Base-by-base conservation (phyloP, 1,284 basidiomycete genomes). In the Cronartium quercuum region DNA sequence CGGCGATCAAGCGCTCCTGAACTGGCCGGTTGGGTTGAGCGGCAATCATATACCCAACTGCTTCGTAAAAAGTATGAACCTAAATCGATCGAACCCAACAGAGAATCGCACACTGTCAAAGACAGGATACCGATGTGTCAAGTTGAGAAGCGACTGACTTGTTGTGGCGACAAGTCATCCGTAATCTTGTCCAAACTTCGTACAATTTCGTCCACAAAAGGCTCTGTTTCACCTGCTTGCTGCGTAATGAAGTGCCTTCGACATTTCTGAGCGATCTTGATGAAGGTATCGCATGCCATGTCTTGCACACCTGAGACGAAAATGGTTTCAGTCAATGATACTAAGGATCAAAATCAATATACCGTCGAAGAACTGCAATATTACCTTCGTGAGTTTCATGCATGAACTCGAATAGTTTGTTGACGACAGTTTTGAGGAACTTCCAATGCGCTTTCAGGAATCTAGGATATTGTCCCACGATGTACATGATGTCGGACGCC, bases 381-480 rank as follows among this genome's bases (percentile, higher is more conserved):
- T n/a, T n/a, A 70, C 93, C 94, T 85, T 99, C 96, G 81, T 99
- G 96, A 0, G 93, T 97, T 84, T 98, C 96, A 84, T 99, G 96
- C 94, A 98, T 98, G 82, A 99, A 99, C 83, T 99, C 96, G 83
- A 99, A 99, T 21, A 98, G 86, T 84, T 99, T 99, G 85, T 98
- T 98, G 78, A 98, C 96, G 66, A 99, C 96, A 3, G 96, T 98
- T 86, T 99, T 99, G 82, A 99, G 85, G 88, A 99, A 99, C 84
- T 98, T 98, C 96, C 96, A 99, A 82, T 99, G 96, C 29, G 96
- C 96, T 83, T 98, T 98, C 81, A 99, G 88, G 89, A 98, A 99
- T 41, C 96, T 89, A 66, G 96, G 96, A 82, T 99, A 99, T 84
- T 99, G 96, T 67, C 96, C 96, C 79, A 99, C 96, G 80, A 98